Percentiles rank a stretch among this genome's conserved stretches.
phyloP scores from a whole-genome alignment of 768 basidiomycete species.

The Termitomyces sp. region DNA sequence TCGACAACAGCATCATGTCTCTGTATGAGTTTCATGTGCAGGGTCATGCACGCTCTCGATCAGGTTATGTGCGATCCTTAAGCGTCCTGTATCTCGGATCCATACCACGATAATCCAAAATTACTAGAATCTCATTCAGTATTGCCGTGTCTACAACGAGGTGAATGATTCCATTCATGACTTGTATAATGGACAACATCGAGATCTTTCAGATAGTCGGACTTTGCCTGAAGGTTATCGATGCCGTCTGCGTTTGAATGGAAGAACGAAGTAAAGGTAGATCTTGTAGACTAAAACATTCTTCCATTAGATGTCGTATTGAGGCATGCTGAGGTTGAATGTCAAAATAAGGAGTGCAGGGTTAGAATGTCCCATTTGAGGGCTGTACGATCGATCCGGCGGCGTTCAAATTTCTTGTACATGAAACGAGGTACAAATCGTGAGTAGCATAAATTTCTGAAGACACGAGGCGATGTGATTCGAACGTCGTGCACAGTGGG shows the following conservation, averaged over 20 bases:
- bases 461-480: background rate
- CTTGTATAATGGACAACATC: conserved; percentile 51
- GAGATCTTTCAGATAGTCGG: conserved; percentile 64
- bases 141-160: background rate
- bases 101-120: conserved; percentile 60
- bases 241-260: conserved; percentile 46
- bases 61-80: conserved; percentile 33
- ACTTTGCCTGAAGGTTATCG: conserved; percentile 28
- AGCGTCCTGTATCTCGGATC: conserved; percentile 63
- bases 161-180: background rate
- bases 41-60: conserved; percentile 48
- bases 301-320: conserved; percentile 46
- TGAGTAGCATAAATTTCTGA: background rate
- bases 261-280: conserved; percentile 60
- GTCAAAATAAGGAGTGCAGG: background rate
- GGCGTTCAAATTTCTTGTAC: background rate
- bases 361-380: background rate
- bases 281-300: conserved; percentile 58
- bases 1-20: conserved; percentile 12
- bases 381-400: background rate
- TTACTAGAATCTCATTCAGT: background rate
- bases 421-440: background rate
- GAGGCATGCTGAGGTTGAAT: background rate
- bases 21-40: conserved; percentile 68
- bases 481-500: background rate